Conservation (phyloP, 2,329 filamentous ascomycete species). For the Sporothrix schenckii region DNA sequence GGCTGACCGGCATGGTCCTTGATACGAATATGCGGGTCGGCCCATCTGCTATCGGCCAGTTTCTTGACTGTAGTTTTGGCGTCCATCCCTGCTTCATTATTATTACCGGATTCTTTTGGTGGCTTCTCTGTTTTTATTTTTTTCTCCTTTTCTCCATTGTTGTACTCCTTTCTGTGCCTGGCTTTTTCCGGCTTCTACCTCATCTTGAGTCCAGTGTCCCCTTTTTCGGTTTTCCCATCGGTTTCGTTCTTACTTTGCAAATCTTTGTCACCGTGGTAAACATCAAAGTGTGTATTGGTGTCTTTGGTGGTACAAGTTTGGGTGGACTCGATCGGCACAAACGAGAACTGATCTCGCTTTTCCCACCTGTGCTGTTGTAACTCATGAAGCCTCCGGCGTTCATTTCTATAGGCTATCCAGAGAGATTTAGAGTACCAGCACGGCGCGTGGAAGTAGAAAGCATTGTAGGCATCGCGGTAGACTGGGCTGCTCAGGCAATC, state of each 20-base stretch:
- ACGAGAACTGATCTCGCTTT: not conserved
- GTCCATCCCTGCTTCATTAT: not conserved
- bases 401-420: slow-evolving; percentile 25
- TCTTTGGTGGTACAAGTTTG: not conserved
- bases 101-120: not conserved
- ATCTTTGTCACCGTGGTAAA: too few species aligned
- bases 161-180: not conserved
- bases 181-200: not conserved
- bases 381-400: slow-evolving; percentile 20
- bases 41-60: slow-evolving; percentile 29
- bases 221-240: not conserved
- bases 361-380: not conserved
- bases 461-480: slow-evolving; percentile 27
- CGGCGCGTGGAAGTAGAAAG: slow-evolving; percentile 28
- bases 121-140: not conserved
- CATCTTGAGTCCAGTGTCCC: not conserved
- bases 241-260: too few species aligned
- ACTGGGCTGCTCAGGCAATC: slow-evolving; percentile 25
- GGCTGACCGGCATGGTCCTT: not conserved
- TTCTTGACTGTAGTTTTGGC: not conserved
- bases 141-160: not conserved
- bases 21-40: slow-evolving; percentile 12
- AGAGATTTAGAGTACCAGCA: slow-evolving; percentile 27
- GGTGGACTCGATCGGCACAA: not conserved
- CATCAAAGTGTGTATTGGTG: not conserved